Evolutionary conservation across 805 yeast genomes (phyloP).

Genomic region (Lipomyces orientalis): DNA sequence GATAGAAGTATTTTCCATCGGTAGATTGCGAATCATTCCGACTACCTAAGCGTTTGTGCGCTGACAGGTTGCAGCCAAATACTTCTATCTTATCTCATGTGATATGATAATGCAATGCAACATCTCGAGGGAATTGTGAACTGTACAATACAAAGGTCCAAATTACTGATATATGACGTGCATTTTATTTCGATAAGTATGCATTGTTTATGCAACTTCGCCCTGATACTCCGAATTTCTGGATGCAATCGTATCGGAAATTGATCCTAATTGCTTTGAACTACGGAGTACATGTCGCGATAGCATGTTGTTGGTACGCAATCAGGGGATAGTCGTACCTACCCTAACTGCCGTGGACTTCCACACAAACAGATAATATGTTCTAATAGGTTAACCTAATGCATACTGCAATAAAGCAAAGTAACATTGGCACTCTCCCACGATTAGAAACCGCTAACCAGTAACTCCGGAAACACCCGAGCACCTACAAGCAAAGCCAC

Average conservation of each 20-base stretch:
- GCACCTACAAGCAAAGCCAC: not conserved
- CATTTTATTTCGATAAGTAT: no score
- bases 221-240: no score
- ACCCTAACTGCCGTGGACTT: not conserved
- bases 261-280: no score
- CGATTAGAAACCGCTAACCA: not conserved
- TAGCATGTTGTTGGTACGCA: not conserved
- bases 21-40: no score
- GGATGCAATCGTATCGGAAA: no score
- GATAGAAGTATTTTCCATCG: no score
- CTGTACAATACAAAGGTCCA: not conserved
- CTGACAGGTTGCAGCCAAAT: not conserved
- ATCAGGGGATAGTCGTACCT: not conserved
- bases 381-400: not conserved
- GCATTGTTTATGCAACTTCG: no score
- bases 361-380: not conserved
- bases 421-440: not conserved
- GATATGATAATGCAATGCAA: not conserved
- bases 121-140: not conserved
- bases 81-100: no score
- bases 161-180: no score
- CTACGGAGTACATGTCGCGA: no score
- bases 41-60: no score
- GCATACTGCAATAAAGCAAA: not conserved
- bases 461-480: constrained; percentile 1